Evolutionary conservation across 306 rosid genomes (phyloP), one percentile per base, ranked within the genome.

Genomic region (Fragaria nilgerrensis): DNA sequence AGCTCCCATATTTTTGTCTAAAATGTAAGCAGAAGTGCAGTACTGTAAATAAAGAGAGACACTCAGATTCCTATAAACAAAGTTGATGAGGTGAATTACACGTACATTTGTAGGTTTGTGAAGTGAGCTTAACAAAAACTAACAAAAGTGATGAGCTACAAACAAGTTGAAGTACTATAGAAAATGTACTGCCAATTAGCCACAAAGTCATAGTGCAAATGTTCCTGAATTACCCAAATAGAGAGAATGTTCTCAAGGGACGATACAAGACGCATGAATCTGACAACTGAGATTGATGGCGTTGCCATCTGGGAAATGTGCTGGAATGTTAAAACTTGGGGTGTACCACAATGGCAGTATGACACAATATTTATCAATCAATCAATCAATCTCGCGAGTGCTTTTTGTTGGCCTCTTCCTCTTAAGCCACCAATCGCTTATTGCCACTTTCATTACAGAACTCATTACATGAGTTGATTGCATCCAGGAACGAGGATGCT

Each of bases 271-370:
- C 41, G 39, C n/a, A 3, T 17, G 55, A 49, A 49, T 16, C 7
- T 16, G n/a, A 19, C 2, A 50, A 0, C 9, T 50, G 19, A 5
- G 56, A 50, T 16, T 17, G 1, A 41, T 41, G 44, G 44, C 44
- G 44, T 41, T 22, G 70, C 2, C 45, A 65, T 65, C 25, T 65
- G 47, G 11, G 47, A 19, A 65, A 36, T 65, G 70, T 65, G 70
- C 70, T 65, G 70, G 70, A 65, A 36, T 34, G 36, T 65, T 34
- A 62, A 27, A 34, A 34, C 70, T 65, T 65, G 25, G 23, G 45
- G 70, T 34, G 23, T 23, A 65, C 70, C 44, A 7, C 44, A 41
- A 65, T 65, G 70, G 17, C 69, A 32, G 36, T 32, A 32, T 32
- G 36, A 5, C 7, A 17, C 70, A 17, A 17, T 13, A 59, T 11